Evolutionary conservation across 352 stramenopile genomes (phyloP).

Genomic region (Phytopythium aichiense): DNA sequence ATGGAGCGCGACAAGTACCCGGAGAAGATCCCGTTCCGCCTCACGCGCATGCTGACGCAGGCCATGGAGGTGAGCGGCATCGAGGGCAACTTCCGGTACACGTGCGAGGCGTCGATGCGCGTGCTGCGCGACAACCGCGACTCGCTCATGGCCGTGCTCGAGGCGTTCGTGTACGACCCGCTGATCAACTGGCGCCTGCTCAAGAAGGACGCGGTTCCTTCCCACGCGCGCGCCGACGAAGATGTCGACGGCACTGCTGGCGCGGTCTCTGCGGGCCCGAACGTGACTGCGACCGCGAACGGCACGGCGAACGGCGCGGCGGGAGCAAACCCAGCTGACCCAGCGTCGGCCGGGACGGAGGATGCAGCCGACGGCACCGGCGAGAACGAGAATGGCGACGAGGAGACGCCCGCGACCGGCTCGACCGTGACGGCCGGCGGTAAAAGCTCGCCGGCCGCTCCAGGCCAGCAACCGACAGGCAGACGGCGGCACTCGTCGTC

Average conservation of each 20-base stretch:
- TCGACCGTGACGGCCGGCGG: slow-evolving; percentile 36
- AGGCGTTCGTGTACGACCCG: slow-evolving; percentile 99
- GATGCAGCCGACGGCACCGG: slow-evolving; percentile 18
- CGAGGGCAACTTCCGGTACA: slow-evolving; percentile 99
- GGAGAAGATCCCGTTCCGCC: slow-evolving; percentile 99
- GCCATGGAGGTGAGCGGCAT: slow-evolving; percentile 99
- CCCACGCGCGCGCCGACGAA: slow-evolving; percentile 66
- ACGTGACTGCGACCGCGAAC: slow-evolving; percentile 1
- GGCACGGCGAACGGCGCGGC: not conserved
- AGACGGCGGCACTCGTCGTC: slow-evolving; percentile 58
- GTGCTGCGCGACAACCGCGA: slow-evolving; percentile 98
- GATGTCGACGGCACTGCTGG: slow-evolving; percentile 23
- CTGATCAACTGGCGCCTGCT: slow-evolving; percentile 99
- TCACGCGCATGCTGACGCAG: slow-evolving; percentile 98
- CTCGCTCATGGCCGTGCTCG: slow-evolving; percentile 98
- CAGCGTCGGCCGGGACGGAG: slow-evolving; percentile 8
- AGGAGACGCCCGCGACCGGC: slow-evolving; percentile 16
- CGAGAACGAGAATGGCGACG: slow-evolving; percentile 6
- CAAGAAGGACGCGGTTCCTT: slow-evolving; percentile 77
- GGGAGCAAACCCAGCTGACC: not conserved
- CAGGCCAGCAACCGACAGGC: slow-evolving; percentile 27
- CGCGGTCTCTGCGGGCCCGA: slow-evolving; percentile 28
- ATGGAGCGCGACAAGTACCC: slow-evolving; percentile 99
- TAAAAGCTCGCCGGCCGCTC: slow-evolving; percentile 55
- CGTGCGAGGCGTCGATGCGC: slow-evolving; percentile 97